Evolutionary conservation across 2,329 filamentous ascomycete species (phyloP), one percentile per base, ranked within the genome.

Genomic region (Aurifilum marmelostoma): DNA sequence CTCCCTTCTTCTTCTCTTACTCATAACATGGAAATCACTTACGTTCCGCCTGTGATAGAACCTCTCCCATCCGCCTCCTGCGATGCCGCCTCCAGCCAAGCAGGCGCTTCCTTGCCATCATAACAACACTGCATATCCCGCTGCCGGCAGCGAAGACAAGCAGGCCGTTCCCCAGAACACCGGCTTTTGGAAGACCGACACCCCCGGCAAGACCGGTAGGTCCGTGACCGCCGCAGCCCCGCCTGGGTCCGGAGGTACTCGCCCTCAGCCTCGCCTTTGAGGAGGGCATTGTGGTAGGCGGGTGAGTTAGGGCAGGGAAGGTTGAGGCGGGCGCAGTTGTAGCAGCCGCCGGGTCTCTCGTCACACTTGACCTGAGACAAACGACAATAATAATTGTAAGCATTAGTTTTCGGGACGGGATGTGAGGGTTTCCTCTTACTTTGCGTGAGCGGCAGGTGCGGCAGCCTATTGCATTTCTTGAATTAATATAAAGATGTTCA

Each of bases 311-410:
- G 69, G 50, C 72, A 73, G 18, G 66, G 58, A 11, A 73, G 61
- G 43, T 67, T 67, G 4, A 73, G 65, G 6, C 69, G 43, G 12
- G 65, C 63, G 52, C 72, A 73, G 41, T 71, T 71, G 7, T 58
- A 34, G 63, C 70, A 73, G 2, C 63, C 52, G 12, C 63, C 50
- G 4, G 67, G 56, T 37, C 72, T 37, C 47, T 72, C 72, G 65
- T 73, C 72, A 50, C 72, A 72, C 50, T 73, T 73, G 37, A 73
- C 72, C 63, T 73, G 62, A 71, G 71, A 64, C 12, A 39, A 24
- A n/a, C n/a, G 2, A 34, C 34, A n/a, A 47, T 8, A 5, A 47
- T 47, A 0, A n/a, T n/a, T 9, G n/a, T n/a, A n/a, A n/a, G n/a
- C n/a, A n/a, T 47, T n/a, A n/a, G 18, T n/a, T n/a, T n/a, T 34